Percentiles rank a stretch among this genome's conserved stretches.
Conservation (phyloP, 768 basidiomycete genomes). For the Rhodotorula graminis region DNA sequence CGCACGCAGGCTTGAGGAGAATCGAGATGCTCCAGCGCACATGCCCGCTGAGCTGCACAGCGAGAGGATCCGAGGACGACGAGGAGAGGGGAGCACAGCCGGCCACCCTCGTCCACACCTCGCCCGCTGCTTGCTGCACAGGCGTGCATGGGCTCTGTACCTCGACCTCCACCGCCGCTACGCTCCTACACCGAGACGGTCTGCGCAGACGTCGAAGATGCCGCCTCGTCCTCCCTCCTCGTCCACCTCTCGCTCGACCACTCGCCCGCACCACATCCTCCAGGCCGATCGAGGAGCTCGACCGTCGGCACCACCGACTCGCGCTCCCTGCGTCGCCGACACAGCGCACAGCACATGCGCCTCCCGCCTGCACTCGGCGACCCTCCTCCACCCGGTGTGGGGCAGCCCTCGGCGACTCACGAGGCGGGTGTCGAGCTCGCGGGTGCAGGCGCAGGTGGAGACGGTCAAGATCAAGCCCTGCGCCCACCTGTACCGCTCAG, state of each 20-base stretch:
- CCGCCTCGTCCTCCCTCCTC: constrained; percentile 4
- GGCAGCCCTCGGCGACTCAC: background rate
- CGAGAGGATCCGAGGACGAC: too few species aligned
- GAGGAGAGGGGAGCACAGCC: too few species aligned
- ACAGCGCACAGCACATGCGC: constrained; percentile 7
- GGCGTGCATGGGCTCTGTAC: background rate
- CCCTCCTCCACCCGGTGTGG: background rate
- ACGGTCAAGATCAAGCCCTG: background rate
- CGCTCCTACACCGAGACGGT: constrained; percentile 21
- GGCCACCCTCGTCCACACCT: too few species aligned
- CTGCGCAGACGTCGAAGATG: constrained; percentile 11
- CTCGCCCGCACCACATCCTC: background rate
- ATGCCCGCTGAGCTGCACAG: too few species aligned
- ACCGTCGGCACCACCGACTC: constrained; percentile 4
- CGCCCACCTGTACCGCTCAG: background rate
- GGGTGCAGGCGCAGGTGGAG: too few species aligned
- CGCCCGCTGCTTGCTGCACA: background rate
- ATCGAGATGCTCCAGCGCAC: too few species aligned
- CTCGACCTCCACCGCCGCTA: background rate
- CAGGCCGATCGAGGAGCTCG: background rate
- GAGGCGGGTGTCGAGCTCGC: too few species aligned
- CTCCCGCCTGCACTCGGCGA: background rate
- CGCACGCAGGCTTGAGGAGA: too few species aligned
- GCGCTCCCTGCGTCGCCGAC: background rate
- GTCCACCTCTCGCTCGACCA: background rate